Conservation (phyloP, 78 protist species). For the Dictyostelium brefeldianum region DNA sequence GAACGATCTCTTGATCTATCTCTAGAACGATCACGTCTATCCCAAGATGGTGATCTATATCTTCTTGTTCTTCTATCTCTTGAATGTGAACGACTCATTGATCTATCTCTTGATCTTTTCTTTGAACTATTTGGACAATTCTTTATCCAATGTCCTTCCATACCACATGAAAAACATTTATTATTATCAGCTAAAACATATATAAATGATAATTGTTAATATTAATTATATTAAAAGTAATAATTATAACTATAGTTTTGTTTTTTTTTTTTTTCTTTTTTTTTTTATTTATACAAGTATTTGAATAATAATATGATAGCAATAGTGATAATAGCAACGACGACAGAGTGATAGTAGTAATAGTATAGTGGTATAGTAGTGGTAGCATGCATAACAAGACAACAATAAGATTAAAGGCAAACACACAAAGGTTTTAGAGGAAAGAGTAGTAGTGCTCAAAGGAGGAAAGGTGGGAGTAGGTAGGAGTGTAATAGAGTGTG, state of each 20-base stretch:
- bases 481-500: no score
- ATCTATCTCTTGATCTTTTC: conserved; percentile 49
- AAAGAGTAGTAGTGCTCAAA: not conserved
- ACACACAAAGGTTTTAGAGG: not conserved
- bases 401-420: not conserved
- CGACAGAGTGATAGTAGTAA: no score
- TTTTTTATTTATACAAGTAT: not conserved
- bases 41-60: conserved; percentile 36
- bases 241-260: not conserved
- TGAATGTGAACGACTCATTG: conserved; percentile 25
- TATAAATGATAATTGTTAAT: not conserved
- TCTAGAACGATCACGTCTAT: conserved; percentile 17
- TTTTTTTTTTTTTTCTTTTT: conserved; percentile 2
- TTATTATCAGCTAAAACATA: conserved; percentile 39
- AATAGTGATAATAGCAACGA: no score
- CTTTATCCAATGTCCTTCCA: conserved; percentile 73
- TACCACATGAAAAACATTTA: conserved; percentile 70
- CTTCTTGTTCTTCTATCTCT: conserved; percentile 20
- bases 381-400: no score
- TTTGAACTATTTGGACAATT: conserved; percentile 54
- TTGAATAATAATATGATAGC: not conserved
- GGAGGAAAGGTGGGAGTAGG: no score
- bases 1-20: conserved; percentile 43
- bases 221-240: not conserved
- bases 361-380: no score